These are phyloP conservation scores for Bruguiera parviflora DNA, from an alignment of 345 rosid species.

Conservation along the genomic window DNA sequence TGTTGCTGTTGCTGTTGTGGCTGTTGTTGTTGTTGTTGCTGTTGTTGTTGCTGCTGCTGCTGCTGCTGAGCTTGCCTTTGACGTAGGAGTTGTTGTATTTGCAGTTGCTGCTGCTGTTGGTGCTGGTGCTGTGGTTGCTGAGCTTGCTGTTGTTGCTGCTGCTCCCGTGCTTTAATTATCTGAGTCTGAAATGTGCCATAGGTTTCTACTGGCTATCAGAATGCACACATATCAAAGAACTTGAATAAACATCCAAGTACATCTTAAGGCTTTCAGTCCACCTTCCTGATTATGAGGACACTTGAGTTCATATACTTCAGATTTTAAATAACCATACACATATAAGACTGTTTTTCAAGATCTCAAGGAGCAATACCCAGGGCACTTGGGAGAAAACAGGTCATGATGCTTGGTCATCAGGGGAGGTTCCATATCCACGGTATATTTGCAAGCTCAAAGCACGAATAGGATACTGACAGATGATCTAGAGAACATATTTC, in stretches of 20 bases:
- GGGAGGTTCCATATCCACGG: background rate
- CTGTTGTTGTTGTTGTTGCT: slow-evolving; percentile 44
- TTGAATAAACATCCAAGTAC: background rate
- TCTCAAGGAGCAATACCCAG: background rate
- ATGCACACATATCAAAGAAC: background rate
- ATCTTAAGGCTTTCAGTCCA: no score
- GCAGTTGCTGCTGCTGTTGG: slow-evolving; percentile 27
- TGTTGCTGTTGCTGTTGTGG: slow-evolving; percentile 44
- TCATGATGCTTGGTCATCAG: background rate
- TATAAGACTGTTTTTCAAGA: background rate
- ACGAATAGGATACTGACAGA: background rate
- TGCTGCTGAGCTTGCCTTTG: slow-evolving; percentile 36
- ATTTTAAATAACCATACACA: background rate
- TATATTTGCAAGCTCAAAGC: no score
- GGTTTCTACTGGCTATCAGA: slow-evolving; percentile 3
- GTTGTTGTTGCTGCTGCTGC: slow-evolving; percentile 59
- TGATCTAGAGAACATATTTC: background rate
- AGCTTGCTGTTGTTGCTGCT: slow-evolving; percentile 26
- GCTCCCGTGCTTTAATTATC: slow-evolving; percentile 65
- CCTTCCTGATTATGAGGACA: no score
- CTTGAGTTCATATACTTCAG: no score
- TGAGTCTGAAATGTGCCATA: slow-evolving; percentile 23
- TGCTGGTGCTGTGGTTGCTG: slow-evolving; percentile 21
- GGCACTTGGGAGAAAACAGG: background rate
- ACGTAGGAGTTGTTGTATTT: slow-evolving; percentile 26